Base-by-base conservation (phyloP, 2,329 filamentous ascomycete genomes). In the Scedosporium minutisporum region DNA sequence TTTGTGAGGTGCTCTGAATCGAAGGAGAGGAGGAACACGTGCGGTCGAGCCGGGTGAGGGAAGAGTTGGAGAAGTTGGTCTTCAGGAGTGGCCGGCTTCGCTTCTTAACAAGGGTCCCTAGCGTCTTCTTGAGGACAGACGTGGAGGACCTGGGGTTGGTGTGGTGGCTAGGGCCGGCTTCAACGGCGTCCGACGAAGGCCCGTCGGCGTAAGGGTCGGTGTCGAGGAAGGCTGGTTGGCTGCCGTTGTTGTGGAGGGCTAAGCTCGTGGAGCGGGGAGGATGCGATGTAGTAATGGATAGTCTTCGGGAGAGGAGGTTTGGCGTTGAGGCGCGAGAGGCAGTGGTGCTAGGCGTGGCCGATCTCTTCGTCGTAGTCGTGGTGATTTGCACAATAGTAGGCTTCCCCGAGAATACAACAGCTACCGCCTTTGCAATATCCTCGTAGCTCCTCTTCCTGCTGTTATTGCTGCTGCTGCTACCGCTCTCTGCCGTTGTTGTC, bases 351-450 rank as follows among this genome's bases (percentile, higher is more conserved):
- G 74, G 72, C 2, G 77, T 74, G 7, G 70, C 64, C 3, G 77
- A 76, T 59, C 74, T 70, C 53, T 70, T 68, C 10, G 68, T 58
- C 71, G 58, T 55, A 38, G 33, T 38, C 4, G 33, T 38, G 6
- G 64, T 63, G n/a, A 86, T 73, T 65, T 85, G 75, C 64, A 85
- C 76, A 12, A 87, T 77, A 57, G 78, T 81, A 4, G 85, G 85
- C 73, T 84, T 86, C 63, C 83, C 84, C 3, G 81, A 76, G 64
- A 81, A 85, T 63, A 85, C 75, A 46, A 87, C 82, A 0, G 83
- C 84, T 12, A 87, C 82, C 1, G 81, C 76, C 61, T 82, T 78
- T 6, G 85, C 85, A 4, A 80, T 86, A 66, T 81, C 80, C 70
- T 85, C 79, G 66, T 80, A 78, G 68, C 77, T 81, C 62, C 64